These are phyloP conservation scores for Trichoderma sp. DNA, from an alignment of 2,329 filamentous ascomycete genomes.

Conservation along the genomic window DNA sequence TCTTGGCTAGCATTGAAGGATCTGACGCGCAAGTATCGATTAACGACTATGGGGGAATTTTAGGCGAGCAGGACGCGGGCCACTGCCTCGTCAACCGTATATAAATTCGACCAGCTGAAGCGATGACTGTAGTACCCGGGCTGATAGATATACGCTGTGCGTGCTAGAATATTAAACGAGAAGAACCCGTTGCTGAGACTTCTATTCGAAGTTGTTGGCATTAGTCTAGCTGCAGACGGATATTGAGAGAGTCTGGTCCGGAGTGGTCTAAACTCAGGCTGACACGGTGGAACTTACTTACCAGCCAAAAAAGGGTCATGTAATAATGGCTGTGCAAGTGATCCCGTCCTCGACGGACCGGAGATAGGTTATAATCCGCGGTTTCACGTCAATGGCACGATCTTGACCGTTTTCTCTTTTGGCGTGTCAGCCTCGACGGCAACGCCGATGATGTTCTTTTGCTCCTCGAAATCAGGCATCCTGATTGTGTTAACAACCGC, in stretches of 20 bases:
- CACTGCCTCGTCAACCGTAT: background rate
- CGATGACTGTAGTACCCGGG: background rate
- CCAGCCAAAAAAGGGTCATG: background rate
- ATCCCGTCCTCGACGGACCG: background rate
- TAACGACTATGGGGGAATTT: background rate
- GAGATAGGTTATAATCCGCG: background rate
- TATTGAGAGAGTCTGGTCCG: no score
- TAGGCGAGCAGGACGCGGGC: background rate
- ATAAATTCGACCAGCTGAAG: background rate
- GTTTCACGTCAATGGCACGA: background rate
- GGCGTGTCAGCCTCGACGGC: conserved; percentile 8
- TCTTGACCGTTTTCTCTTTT: background rate
- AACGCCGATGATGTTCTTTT: conserved; percentile 6
- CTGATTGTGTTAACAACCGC: conserved; percentile 3
- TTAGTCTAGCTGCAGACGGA: background rate
- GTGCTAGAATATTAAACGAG: background rate
- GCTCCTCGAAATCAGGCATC: background rate
- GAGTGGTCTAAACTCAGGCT: no score
- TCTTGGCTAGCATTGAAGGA: conserved; percentile 11
- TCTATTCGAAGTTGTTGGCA: background rate
- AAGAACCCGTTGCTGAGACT: conserved; percentile 3
- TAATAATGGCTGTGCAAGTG: background rate
- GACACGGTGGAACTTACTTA: background rate
- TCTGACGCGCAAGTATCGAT: background rate
- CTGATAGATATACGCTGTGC: background rate